Base-by-base conservation (phyloP, 768 basidiomycete species). In the Mycena sanguinolenta region DNA sequence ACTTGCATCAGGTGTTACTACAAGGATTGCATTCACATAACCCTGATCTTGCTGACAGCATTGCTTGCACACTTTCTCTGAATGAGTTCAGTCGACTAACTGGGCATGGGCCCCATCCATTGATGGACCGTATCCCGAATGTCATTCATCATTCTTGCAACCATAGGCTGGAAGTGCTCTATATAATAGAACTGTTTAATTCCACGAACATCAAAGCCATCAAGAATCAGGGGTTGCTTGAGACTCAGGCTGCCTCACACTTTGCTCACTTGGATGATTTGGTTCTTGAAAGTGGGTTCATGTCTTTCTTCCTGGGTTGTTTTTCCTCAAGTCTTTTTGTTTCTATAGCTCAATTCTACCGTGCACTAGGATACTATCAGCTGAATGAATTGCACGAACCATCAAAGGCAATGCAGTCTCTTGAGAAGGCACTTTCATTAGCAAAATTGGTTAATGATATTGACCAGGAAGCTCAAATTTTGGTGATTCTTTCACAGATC, bases 271-370 rank as follows among this genome's bases (percentile, higher is more conserved):
- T 52, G 5, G 16, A 64, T 19, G 63, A 64, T 21, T 39, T 9
- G 10, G 17, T 14, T 5, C 63, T 54, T 2, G 25, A 64, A 57
- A 1, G 63, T 57, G 2, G 38, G 63, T 64, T 4, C 21, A 55
- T 55, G 21, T 13, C 16, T 28, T 39, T 49, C 23, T n/a, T n/a
- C n/a, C n/a, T n/a, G n/a, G n/a, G n/a, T n/a, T n/a, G n/a, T n/a
- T n/a, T n/a, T n/a, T n/a, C n/a, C n/a, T n/a, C n/a, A n/a, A n/a
- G n/a, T n/a, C n/a, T n/a, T n/a, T n/a, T n/a, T n/a, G n/a, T n/a
- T n/a, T n/a, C n/a, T n/a, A n/a, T n/a, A 66, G 65, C 46, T 21
- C 5, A 25, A 16, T 58, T 66, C 23, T 66, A 59, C 27, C 0
- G 10, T 28, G 30, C 44, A 9, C 23, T 36, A n/a, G n/a, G n/a